Evolutionary conservation across 2,329 filamentous ascomycete species (phyloP), one percentile per base, ranked within the genome.

Genomic region (Zymoseptoria brevis): DNA sequence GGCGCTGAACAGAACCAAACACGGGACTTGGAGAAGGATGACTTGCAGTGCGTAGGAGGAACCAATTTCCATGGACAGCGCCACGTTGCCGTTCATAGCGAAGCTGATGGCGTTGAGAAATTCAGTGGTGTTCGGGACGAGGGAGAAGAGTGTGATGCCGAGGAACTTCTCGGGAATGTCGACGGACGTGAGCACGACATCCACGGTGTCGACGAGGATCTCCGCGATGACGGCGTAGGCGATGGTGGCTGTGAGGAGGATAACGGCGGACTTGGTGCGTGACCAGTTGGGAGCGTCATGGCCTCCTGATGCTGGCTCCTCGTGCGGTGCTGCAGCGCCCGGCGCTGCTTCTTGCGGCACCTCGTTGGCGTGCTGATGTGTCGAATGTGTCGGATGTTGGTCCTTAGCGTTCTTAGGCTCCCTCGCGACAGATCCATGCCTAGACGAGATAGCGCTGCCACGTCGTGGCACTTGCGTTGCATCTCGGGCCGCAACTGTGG

Each of bases 221-320:
- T 99, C 94, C 7, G 94, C 94, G 72, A 99, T 96, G 45, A 97
- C 79, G n/a, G 95, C 94, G 72, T 99, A 99, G 11, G 96, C 81
- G 13, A 97, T 70, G 0, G 94, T 99, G 2, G 95, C 93, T 1
- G 85, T 87, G 65, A 97, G 84, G 11, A 99, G 80, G 60, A 99
- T 93, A 53, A 96, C 79, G 1, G 90, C 83, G 79, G 90, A 96
- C 82, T 97, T 97, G 56, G 82, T 83, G 62, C 91, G 87, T 68
- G 93, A 90, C 94, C 94, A 99, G 73, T 99, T 99, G 4, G 94
- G 94, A n/a, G 94, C 94, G 74, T 99, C 94, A 69, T 99, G 95
- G 0, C 93, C 92, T 52, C 89, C 89, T 72, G 65, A 11, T 63
- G 78, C 71, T 7, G 81, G 51, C n/a, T 63, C 54, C 52, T 66